phyloP scores from a whole-genome alignment of 2,329 filamentous ascomycete genomes.

The Fusarium buxicola region DNA sequence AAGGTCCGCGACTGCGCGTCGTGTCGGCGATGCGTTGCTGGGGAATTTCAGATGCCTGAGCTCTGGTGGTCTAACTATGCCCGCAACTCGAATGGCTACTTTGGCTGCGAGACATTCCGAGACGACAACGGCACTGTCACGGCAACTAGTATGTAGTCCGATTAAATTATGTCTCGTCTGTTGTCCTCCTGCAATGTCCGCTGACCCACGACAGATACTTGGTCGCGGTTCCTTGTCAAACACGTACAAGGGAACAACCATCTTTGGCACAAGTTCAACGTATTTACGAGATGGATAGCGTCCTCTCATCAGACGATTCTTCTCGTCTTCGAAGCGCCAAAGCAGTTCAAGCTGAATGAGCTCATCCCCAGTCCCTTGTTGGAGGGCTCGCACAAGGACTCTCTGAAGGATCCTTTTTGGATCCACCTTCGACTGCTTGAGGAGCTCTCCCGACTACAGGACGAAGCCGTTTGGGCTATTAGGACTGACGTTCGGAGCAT shows the following conservation, averaged over 20 bases:
- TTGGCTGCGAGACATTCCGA: slow-evolving; percentile 52
- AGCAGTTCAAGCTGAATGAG: neutral
- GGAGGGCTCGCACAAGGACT: neutral
- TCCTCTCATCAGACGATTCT: slow-evolving; percentile 23
- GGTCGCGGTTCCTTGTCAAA: slow-evolving; percentile 32
- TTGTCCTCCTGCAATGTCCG: fast-evolving
- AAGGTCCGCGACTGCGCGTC: slow-evolving; percentile 43
- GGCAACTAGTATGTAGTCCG: neutral
- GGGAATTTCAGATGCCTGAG: slow-evolving; percentile 31
- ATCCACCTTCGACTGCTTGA: slow-evolving; percentile 18
- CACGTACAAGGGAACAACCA: neutral
- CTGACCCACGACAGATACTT: slow-evolving; percentile 15
- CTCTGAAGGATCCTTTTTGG: slow-evolving; percentile 30
- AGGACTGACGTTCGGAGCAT: slow-evolving; percentile 50
- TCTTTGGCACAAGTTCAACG: slow-evolving; percentile 34
- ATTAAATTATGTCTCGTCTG: no score
- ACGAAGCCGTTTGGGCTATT: slow-evolving; percentile 54
- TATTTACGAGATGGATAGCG: slow-evolving; percentile 24
- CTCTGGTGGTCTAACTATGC: slow-evolving; percentile 53
- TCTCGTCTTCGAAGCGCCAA: slow-evolving; percentile 15
- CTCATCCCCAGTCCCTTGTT: neutral
- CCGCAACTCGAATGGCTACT: slow-evolving; percentile 54
- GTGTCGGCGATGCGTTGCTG: slow-evolving; percentile 44
- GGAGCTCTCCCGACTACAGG: neutral
- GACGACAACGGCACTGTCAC: neutral